Evolutionary conservation across 164 flowering plant genomes (phyloP).

Genomic region (Taxillus chinensis): DNA sequence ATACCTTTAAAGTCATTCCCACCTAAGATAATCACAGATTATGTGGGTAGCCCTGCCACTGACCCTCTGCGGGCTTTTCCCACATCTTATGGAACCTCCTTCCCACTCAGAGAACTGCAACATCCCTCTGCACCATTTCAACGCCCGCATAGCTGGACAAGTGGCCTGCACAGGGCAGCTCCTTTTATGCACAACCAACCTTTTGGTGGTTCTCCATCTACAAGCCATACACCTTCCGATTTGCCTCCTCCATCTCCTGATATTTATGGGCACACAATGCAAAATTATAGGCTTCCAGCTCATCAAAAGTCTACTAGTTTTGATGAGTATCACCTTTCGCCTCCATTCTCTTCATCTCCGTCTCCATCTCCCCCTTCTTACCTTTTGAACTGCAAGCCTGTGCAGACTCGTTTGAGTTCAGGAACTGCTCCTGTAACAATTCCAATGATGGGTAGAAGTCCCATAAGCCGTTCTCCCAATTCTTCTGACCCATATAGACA

Average conservation of each 20-base stretch:
- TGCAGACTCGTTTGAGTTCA: constrained; percentile 30
- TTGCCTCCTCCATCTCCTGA: constrained; percentile 47
- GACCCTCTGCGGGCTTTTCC: constrained; percentile 68
- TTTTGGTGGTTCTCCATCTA: constrained; percentile 41
- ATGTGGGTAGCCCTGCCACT: constrained; percentile 85
- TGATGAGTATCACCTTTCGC: constrained; percentile 73
- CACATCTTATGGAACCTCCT: constrained; percentile 32
- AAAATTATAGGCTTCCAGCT: constrained; percentile 25
- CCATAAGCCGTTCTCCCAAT: constrained; percentile 50
- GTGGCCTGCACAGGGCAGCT: constrained; percentile 51
- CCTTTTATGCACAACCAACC: constrained; percentile 27
- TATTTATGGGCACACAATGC: constrained; percentile 25
- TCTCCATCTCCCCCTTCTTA: constrained; percentile 70
- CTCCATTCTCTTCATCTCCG: constrained; percentile 68
- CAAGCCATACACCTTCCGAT: constrained; percentile 31
- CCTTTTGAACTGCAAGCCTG: constrained; percentile 24
- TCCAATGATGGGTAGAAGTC: constrained; percentile 35
- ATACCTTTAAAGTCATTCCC: constrained; percentile 38
- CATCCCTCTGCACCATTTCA: constrained; percentile 43
- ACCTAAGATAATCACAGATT: constrained; percentile 67
- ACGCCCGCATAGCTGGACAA: constrained; percentile 85
- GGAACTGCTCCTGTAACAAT: constrained; percentile 81
- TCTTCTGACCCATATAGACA: constrained; percentile 67
- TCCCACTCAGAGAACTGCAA: constrained; percentile 32
- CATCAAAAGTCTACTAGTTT: constrained; percentile 34